phyloP scores from a whole-genome alignment of 2,329 filamentous ascomycete species.

The Fusarium citri region DNA sequence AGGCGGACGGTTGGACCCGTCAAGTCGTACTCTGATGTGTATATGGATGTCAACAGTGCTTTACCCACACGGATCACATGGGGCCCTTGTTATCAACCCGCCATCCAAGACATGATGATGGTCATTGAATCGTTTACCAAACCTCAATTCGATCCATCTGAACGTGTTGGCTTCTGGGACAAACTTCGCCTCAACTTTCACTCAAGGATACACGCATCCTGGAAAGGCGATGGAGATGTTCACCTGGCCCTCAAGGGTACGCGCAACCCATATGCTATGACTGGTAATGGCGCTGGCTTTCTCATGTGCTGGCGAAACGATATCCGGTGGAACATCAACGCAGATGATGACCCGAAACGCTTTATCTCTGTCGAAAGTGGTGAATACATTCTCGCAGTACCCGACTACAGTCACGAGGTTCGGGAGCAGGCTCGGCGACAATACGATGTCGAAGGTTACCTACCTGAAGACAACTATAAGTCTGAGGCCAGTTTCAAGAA shows the following conservation, averaged over 20 bases:
- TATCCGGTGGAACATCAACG: conserved; percentile 86
- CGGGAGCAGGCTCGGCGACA: conserved; percentile 68
- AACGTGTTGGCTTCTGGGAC: conserved; percentile 97
- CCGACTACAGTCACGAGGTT: conserved; percentile 91
- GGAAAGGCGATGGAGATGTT: conserved; percentile 96
- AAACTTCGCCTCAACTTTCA: conserved; percentile 96
- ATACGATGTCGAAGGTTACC: conserved; percentile 69
- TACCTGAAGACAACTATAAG: conserved; percentile 73
- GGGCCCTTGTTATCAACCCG: conserved; percentile 97
- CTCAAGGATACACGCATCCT: conserved; percentile 86
- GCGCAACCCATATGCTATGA: conserved; percentile 92
- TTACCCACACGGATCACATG: conserved; percentile 94
- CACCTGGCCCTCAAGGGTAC: conserved; percentile 92
- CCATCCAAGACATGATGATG: conserved; percentile 99
- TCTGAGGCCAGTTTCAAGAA: conserved; percentile 93
- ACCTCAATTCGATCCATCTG: conserved; percentile 91
- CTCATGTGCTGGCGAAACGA: conserved; percentile 99
- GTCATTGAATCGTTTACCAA: conserved; percentile 98
- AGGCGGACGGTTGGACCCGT: conserved; percentile 92
- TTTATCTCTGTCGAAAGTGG: conserved; percentile 97
- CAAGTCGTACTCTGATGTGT: conserved; percentile 95
- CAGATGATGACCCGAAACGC: conserved; percentile 86
- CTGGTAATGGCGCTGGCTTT: conserved; percentile 92
- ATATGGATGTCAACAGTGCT: conserved; percentile 91
- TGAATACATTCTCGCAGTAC: conserved; percentile 93